phyloP scores from a whole-genome alignment of 73 alveolate species.

The Tetrahymena elliotti region DNA sequence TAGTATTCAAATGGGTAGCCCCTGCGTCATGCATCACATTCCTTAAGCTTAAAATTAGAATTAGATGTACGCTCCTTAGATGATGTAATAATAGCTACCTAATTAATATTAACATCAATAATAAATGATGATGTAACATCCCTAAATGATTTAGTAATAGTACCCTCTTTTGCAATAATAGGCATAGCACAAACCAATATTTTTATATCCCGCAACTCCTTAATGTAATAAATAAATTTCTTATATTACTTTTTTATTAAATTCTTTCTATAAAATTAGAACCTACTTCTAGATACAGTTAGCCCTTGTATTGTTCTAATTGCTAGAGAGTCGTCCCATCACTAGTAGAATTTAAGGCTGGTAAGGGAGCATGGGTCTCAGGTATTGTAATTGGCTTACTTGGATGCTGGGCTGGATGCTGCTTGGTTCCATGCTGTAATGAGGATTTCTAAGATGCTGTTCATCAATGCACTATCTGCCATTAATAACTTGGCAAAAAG shows the following conservation, averaged over 20 bases:
- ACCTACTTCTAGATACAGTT: neutral
- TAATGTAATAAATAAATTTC: neutral
- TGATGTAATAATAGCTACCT: neutral
- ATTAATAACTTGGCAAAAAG: neutral
- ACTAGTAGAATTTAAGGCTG: neutral
- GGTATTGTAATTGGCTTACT: neutral
- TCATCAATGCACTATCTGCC: slow-evolving; percentile 10
- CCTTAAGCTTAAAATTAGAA: neutral
- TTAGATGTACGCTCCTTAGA: neutral
- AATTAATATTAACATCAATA: neutral
- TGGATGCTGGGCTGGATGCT: slow-evolving; percentile 31
- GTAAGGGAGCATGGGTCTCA: neutral
- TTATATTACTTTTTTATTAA: neutral
- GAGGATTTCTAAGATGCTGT: neutral
- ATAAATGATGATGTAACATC: neutral
- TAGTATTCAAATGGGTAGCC: neutral
- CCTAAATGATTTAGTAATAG: neutral
- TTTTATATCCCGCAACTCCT: neutral
- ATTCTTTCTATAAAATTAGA: neutral
- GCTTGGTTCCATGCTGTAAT: neutral
- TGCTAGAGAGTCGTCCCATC: neutral
- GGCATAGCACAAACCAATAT: neutral
- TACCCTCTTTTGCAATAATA: neutral
- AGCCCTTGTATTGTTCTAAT: neutral
- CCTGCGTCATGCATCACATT: neutral